Evolutionary conservation across 2,329 filamentous ascomycete species (phyloP), one percentile per base, ranked within the genome.

Genomic region (Pseudocercospora eumusae): DNA sequence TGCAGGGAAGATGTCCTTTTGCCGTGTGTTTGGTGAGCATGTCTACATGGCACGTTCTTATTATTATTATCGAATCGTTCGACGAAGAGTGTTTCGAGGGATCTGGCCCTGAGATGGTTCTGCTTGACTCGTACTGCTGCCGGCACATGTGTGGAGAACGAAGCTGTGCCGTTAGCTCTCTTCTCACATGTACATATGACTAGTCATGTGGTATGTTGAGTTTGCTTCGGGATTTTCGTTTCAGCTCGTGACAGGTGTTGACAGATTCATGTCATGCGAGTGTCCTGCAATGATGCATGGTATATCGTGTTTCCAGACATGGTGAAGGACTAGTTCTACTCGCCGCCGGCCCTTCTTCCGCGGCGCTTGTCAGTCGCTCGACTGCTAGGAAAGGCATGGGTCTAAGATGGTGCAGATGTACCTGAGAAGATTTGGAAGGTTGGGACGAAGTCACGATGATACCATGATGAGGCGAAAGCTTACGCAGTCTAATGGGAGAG

Each of bases 271-370:
- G 18, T 47, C 44, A 21, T 27, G 47, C 23, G 15, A 50, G 47
- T n/a, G 18, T 50, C 47, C 47, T 50, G 47, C 47, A 50, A 50
- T 50, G 47, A 50, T 25, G 23, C 47, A 50, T 25, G 47, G 47
- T 50, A 50, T 50, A 27, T 50, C 47, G 23, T 50, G 20, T n/a
- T 25, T 50, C 15, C 44, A 20, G 18, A 47, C 44, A 21, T 20
- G 10, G 18, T 21, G 44, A 20, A 45, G 42, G 42, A 50, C n/a
- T n/a, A n/a, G n/a, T n/a, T n/a, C n/a, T n/a, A 27, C 47, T 13
- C 20, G 20, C 47, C 20, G 47, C 47, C 47, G 47, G 47, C 20
- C 47, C 47, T 27, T 15, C 20, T 50, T 50, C 47, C 47, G 47
- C 47, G 47, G 20, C 47, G 47, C 47, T 50, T 50, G 15, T 5